These are phyloP conservation scores for Lactarius tabidus DNA, from an alignment of 768 basidiomycete species.

Conservation along the genomic window DNA sequence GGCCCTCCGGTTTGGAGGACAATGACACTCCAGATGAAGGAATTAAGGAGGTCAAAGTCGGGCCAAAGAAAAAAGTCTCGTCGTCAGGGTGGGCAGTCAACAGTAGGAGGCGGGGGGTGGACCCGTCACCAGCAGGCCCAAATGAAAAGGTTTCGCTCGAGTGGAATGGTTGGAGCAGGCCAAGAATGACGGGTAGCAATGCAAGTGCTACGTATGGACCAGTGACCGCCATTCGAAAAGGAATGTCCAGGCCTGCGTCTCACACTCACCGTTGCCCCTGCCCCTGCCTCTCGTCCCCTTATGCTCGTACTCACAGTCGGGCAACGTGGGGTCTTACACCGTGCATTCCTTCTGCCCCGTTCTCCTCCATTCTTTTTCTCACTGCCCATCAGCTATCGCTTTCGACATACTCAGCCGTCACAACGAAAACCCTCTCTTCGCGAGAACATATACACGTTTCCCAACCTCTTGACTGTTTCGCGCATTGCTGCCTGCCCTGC, in stretches of 20 bases:
- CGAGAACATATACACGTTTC: constrained; percentile 93
- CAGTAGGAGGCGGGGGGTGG: constrained; percentile 44
- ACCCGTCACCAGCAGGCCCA: not conserved
- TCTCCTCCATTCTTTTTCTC: constrained; percentile 3
- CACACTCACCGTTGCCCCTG: not conserved
- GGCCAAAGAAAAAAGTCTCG: constrained; percentile 91
- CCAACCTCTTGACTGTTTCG: constrained; percentile 84
- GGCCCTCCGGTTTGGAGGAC: not conserved
- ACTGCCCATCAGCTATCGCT: constrained; percentile 1
- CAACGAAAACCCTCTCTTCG: constrained; percentile 35
- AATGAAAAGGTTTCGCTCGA: not conserved
- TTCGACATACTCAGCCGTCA: constrained; percentile 13
- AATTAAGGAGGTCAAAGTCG: constrained; percentile 62
- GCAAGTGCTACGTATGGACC: constrained; percentile 12
- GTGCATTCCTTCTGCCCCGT: constrained; percentile 7
- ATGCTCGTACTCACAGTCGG: constrained; percentile 1
- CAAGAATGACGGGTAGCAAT: constrained; percentile 4
- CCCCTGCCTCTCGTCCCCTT: not conserved
- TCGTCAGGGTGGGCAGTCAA: constrained; percentile 95
- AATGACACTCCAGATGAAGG: not conserved
- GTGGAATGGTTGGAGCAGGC: constrained; percentile 8
- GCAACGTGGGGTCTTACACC: constrained; percentile 4
- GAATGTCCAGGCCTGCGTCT: too few species aligned
- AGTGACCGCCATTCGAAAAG: not conserved
- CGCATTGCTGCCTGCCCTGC: constrained; percentile 87